phyloP scores from a whole-genome alignment of 176 grass and related monocot species.

The Typha latifolia region DNA sequence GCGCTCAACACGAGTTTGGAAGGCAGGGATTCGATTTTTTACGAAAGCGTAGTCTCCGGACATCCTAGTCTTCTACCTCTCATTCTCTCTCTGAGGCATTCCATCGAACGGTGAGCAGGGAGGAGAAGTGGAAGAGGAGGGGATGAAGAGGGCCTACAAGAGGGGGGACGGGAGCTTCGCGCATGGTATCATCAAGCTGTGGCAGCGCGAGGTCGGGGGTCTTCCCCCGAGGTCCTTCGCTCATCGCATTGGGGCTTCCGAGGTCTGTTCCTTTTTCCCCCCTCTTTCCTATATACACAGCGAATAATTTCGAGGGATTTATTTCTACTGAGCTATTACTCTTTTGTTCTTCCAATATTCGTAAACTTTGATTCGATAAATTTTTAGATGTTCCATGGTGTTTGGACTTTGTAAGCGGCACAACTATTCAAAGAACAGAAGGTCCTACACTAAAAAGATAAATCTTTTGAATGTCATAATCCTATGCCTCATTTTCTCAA shows the following conservation, averaged over 20 bases:
- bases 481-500: too few relatives aligned
- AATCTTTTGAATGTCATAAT: too few relatives aligned
- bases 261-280: slow-evolving; percentile 20
- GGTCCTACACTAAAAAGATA: too few relatives aligned
- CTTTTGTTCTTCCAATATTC: background rate
- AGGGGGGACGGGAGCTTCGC: background rate
- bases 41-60: too few relatives aligned
- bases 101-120: background rate
- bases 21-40: too few relatives aligned
- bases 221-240: slow-evolving; percentile 50
- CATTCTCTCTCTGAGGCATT: background rate
- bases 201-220: slow-evolving; percentile 56
- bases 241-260: slow-evolving; percentile 46
- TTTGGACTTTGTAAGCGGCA: too few relatives aligned
- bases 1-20: too few relatives aligned
- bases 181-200: slow-evolving; percentile 36
- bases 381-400: too few relatives aligned
- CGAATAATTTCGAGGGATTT: slow-evolving; percentile 1
- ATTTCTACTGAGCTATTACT: background rate
- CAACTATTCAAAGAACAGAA: too few relatives aligned
- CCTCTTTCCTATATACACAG: background rate
- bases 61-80: background rate
- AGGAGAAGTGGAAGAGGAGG: background rate
- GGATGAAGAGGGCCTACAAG: background rate
- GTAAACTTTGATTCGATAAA: too few relatives aligned